These are phyloP conservation scores for Quercus wislizeni DNA, from an alignment of 306 rosid species.

Conservation along the genomic window DNA sequence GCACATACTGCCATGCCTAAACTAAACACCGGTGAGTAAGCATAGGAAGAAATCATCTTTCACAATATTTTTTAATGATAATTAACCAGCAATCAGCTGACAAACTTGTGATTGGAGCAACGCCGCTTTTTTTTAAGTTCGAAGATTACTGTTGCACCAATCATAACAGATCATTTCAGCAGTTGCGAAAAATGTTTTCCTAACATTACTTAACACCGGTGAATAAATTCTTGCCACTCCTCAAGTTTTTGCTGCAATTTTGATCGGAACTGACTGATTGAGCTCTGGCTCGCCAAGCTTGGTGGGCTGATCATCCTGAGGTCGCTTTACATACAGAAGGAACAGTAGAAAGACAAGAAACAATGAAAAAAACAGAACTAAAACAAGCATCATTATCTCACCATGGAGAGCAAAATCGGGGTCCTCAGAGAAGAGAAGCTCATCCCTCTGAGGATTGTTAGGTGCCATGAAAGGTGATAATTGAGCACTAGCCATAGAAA, in stretches of 20 bases:
- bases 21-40: too few relatives aligned
- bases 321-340: conserved; percentile 15
- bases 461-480: conserved; percentile 31
- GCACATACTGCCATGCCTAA: too few relatives aligned
- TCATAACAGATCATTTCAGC: too few relatives aligned
- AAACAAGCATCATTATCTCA: conserved; percentile 37
- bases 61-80: too few relatives aligned
- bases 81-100: too few relatives aligned
- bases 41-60: too few relatives aligned
- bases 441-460: conserved; percentile 1
- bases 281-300: not conserved
- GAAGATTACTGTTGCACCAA: too few relatives aligned
- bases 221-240: not conserved
- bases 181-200: too few relatives aligned
- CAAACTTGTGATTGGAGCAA: too few relatives aligned
- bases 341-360: conserved; percentile 19
- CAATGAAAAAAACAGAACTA: conserved; percentile 29
- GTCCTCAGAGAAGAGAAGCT: conserved; percentile 20
- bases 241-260: not conserved
- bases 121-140: too few relatives aligned
- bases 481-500: conserved; percentile 11
- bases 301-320: not conserved
- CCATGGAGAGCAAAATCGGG: conserved; percentile 39
- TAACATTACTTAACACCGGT: too few relatives aligned
- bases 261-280: not conserved